phyloP scores from a whole-genome alignment of 257 asterid genomes.

The Penstemon davidsonii region DNA sequence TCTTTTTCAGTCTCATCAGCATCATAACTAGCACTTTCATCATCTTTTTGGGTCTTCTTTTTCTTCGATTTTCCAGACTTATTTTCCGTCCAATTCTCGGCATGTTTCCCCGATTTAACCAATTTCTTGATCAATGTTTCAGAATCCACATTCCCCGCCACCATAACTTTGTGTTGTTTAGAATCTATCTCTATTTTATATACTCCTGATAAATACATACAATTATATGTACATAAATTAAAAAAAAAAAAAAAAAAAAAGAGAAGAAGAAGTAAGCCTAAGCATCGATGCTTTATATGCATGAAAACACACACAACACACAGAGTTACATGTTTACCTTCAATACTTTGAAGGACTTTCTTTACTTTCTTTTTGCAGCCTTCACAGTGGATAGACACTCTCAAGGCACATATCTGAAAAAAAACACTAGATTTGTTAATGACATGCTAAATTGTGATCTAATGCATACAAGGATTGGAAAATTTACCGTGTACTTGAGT shows the following conservation, averaged over 20 bases:
- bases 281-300: neutral
- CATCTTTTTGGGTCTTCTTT: constrained; percentile 23
- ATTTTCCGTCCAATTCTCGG: constrained; percentile 52
- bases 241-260: neutral
- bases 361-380: constrained; percentile 77
- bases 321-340: constrained; percentile 39
- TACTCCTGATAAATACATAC: constrained; percentile 44
- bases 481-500: constrained; percentile 47
- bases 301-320: neutral
- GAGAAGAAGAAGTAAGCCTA: neutral
- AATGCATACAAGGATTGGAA: neutral
- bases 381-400: constrained; percentile 69
- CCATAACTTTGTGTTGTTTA: constrained; percentile 58
- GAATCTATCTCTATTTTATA: constrained; percentile 58
- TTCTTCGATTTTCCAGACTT: constrained; percentile 26
- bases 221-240: neutral
- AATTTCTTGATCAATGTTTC: constrained; percentile 60
- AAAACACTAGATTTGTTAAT: neutral
- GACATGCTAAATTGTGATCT: neutral
- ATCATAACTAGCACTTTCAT: constrained; percentile 24
- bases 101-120: constrained; percentile 52
- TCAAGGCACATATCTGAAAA: constrained; percentile 68
- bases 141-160: constrained; percentile 58
- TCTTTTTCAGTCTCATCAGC: constrained; percentile 25
- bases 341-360: constrained; percentile 62